Evolutionary conservation across 2,329 filamentous ascomycete genomes (phyloP).

Genomic region (Meredithiella fracta): DNA sequence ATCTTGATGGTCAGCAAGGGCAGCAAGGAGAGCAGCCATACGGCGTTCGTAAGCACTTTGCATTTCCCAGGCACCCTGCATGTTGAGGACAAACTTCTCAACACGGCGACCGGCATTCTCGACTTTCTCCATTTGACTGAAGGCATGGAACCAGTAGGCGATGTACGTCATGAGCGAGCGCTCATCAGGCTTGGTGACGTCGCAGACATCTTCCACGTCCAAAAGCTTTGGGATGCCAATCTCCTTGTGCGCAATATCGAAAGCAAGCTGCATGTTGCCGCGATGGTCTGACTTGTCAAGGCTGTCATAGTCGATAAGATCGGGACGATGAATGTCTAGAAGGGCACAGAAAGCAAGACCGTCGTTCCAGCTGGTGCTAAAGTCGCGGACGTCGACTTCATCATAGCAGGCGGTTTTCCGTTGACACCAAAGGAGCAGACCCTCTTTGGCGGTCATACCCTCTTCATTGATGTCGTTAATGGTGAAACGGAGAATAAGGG

Average conservation of each 20-base stretch:
- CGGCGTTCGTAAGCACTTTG: conserved; percentile 87
- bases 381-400: conserved; percentile 88
- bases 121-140: conserved; percentile 96
- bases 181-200: conserved; percentile 90
- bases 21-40: conserved; percentile 65
- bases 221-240: conserved; percentile 92
- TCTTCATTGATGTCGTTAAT: conserved; percentile 98
- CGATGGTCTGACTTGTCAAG: conserved; percentile 87
- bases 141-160: conserved; percentile 99
- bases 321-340: conserved; percentile 89
- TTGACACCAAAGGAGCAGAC: conserved; percentile 90
- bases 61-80: conserved; percentile 99
- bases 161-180: conserved; percentile 98
- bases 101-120: conserved; percentile 92
- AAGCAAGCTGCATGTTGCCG: conserved; percentile 95
- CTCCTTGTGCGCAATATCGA: conserved; percentile 88
- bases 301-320: conserved; percentile 90
- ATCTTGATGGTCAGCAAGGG: conserved; percentile 56
- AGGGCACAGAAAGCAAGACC: conserved; percentile 92
- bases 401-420: conserved; percentile 97
- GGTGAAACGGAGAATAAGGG: conserved; percentile 89
- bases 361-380: conserved; percentile 93
- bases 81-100: conserved; percentile 96
- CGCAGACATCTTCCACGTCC: conserved; percentile 95
- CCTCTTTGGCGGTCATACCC: conserved; percentile 94